phyloP scores from a whole-genome alignment of 306 rosid species.

The Abrus pulchellus region DNA sequence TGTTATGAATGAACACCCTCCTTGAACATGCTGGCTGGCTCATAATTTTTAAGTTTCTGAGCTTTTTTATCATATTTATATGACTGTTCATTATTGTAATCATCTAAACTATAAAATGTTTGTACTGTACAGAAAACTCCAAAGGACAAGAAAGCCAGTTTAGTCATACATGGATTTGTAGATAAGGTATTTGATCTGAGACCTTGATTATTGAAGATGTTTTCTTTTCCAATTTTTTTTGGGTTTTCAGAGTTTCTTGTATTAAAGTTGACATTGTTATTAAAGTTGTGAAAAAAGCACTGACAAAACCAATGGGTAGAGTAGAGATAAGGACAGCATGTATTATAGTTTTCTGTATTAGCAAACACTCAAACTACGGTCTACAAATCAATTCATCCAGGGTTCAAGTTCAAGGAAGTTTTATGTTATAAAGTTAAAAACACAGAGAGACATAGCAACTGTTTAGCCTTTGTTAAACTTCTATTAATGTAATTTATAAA shows the following conservation, averaged over 20 bases:
- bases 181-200: slow-evolving; percentile 77
- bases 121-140: slow-evolving; percentile 86
- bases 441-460: not conserved
- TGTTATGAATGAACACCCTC: slow-evolving; percentile 27
- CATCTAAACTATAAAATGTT: slow-evolving; percentile 49
- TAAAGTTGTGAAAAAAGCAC: slow-evolving; percentile 6
- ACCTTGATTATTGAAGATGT: slow-evolving; percentile 24
- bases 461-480: slow-evolving; percentile 16
- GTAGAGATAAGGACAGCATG: no score
- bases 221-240: not conserved
- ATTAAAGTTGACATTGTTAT: not conserved
- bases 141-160: slow-evolving; percentile 91
- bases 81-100: slow-evolving; percentile 36
- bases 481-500: slow-evolving; percentile 18
- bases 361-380: not conserved
- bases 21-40: slow-evolving; percentile 32
- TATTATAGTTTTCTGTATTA: no score
- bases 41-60: slow-evolving; percentile 18
- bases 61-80: slow-evolving; percentile 1
- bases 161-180: slow-evolving; percentile 88
- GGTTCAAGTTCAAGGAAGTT: slow-evolving; percentile 11
- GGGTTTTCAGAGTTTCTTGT: not conserved
- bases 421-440: not conserved
- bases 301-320: slow-evolving; percentile 8
- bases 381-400: not conserved